phyloP scores from a whole-genome alignment of 2,329 filamentous ascomycete species.

The Xylaria sp. region DNA sequence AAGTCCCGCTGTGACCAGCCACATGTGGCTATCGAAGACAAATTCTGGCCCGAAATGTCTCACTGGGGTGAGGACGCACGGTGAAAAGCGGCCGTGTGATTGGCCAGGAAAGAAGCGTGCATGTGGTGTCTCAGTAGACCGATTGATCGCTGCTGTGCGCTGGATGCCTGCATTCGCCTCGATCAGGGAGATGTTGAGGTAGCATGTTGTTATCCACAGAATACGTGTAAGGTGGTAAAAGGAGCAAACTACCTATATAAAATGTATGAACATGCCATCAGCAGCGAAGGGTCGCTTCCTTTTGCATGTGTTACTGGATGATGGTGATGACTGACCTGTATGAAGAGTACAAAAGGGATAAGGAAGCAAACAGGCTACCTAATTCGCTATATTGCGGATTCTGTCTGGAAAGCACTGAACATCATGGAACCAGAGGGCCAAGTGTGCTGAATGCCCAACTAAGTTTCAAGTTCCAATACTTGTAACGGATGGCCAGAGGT shows the following conservation, averaged over 20 bases:
- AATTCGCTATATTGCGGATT: background rate
- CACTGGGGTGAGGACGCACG: background rate
- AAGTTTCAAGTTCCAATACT: background rate
- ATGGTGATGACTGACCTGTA: background rate
- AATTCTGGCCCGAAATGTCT: background rate
- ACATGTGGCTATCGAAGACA: constrained; percentile 1
- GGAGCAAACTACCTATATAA: constrained; percentile 18
- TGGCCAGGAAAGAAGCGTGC: constrained; percentile 26
- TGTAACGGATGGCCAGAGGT: background rate
- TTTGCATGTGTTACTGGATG: background rate
- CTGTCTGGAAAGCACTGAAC: background rate
- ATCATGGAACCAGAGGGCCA: background rate
- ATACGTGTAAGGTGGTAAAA: background rate
- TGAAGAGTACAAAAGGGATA: background rate
- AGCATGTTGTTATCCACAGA: constrained; percentile 9
- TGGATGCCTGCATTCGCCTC: constrained; percentile 36
- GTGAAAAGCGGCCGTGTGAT: constrained; percentile 8
- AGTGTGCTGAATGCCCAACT: background rate
- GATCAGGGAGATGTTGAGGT: constrained; percentile 28
- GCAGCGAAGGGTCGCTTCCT: background rate
- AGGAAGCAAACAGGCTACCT: constrained; percentile 3
- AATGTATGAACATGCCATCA: background rate
- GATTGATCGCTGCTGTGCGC: constrained; percentile 31
- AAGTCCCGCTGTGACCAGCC: no score
- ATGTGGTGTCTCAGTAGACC: constrained; percentile 27